Conservation (phyloP, 208 protist species). For the Trypanosoma grayi region DNA sequence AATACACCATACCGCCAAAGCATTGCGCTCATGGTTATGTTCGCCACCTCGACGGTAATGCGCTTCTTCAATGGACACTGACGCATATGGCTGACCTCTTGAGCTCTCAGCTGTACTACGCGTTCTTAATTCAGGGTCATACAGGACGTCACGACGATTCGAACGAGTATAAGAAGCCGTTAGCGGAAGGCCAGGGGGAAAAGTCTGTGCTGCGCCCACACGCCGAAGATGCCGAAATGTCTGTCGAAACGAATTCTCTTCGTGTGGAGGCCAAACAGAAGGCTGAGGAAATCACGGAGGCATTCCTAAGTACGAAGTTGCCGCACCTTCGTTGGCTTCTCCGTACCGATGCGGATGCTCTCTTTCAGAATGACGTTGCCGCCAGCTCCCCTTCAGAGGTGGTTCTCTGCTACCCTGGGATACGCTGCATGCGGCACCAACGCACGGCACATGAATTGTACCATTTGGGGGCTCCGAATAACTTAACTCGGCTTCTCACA, state of each 20-base stretch:
- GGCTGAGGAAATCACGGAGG: slow-evolving; percentile 44
- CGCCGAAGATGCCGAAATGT: not conserved
- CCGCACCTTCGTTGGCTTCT: slow-evolving; percentile 56
- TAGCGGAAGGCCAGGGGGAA: not conserved
- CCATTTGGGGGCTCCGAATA: slow-evolving; percentile 60
- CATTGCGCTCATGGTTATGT: slow-evolving; percentile 9
- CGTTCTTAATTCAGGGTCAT: slow-evolving; percentile 58
- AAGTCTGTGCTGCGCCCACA: not conserved
- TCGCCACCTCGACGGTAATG: slow-evolving; percentile 25
- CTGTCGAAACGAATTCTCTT: slow-evolving; percentile 31
- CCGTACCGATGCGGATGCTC: slow-evolving; percentile 60
- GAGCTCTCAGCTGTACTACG: slow-evolving; percentile 40
- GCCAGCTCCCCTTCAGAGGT: slow-evolving; percentile 65
- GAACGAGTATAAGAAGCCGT: not conserved
- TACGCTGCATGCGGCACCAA: slow-evolving; percentile 75
- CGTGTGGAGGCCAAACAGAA: slow-evolving; percentile 19
- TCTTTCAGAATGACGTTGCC: slow-evolving; percentile 58
- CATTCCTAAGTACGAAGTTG: slow-evolving; percentile 53
- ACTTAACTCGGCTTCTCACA: slow-evolving; percentile 73
- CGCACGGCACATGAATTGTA: slow-evolving; percentile 67
- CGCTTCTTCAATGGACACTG: slow-evolving; percentile 53
- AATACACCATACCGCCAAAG: slow-evolving; percentile 40
- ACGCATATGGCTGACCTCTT: slow-evolving; percentile 55
- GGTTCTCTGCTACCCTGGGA: slow-evolving; percentile 66
- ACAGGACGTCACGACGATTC: slow-evolving; percentile 20